Evolutionary conservation across 2,329 filamentous ascomycete species (phyloP).

Genomic region (Monosporascus sp.): DNA sequence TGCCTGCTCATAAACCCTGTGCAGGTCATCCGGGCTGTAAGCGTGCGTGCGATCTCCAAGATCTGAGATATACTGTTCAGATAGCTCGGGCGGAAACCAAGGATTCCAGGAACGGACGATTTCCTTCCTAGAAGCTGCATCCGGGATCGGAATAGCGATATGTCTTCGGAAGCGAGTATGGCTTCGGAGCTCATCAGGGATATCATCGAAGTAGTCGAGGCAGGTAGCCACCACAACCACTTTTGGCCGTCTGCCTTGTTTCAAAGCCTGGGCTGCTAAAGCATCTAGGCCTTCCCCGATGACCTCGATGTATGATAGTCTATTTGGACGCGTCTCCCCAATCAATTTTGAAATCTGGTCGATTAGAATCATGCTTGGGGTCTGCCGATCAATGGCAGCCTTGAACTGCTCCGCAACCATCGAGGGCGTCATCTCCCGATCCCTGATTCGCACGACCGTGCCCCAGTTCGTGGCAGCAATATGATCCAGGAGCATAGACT

Average conservation of each 20-base stretch:
- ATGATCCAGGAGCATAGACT: conserved; percentile 66
- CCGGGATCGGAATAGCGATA: conserved; percentile 73
- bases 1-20: conserved; percentile 56
- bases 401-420: conserved; percentile 65
- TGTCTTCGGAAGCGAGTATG: conserved; percentile 60
- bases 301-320: conserved; percentile 44
- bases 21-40: conserved; percentile 75
- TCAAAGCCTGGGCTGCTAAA: conserved; percentile 37
- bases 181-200: conserved; percentile 65
- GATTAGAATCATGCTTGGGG: conserved; percentile 71
- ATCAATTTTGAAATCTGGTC: conserved; percentile 72
- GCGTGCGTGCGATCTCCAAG: conserved; percentile 78
- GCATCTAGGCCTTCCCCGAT: conserved; percentile 53
- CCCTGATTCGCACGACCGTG: conserved; percentile 58
- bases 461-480: conserved; percentile 67
- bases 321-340: conserved; percentile 51
- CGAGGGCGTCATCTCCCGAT: conserved; percentile 46
- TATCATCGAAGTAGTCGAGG: conserved; percentile 62
- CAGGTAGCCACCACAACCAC: conserved; percentile 75
- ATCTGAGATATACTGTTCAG: conserved; percentile 48
- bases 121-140: conserved; percentile 62
- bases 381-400: conserved; percentile 59
- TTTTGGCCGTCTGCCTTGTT: conserved; percentile 38
- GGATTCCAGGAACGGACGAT: conserved; percentile 62
- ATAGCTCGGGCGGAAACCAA: conserved; percentile 41